Evolutionary conservation across 2,329 filamentous ascomycete species (phyloP).

Genomic region (Aureobasidium sp.): DNA sequence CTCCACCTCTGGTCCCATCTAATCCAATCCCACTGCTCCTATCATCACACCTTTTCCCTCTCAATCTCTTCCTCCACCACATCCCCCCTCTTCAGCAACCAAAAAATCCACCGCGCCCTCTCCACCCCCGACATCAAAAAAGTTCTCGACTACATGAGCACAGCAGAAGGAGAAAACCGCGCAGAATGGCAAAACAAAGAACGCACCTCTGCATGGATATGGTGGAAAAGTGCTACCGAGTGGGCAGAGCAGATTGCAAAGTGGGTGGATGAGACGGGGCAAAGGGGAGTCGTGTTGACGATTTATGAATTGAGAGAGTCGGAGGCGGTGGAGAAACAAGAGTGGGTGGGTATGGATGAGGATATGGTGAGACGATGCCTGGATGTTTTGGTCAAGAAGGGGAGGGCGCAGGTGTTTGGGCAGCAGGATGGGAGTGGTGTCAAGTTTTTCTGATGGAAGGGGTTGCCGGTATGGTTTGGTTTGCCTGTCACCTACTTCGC

Average conservation of each 20-base stretch:
- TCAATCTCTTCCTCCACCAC: slow-evolving; percentile 55
- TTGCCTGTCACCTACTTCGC: no score
- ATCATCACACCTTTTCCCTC: slow-evolving; percentile 69
- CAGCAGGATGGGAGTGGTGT: slow-evolving; percentile 76
- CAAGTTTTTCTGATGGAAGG: slow-evolving; percentile 73
- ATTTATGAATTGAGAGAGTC: slow-evolving; percentile 86
- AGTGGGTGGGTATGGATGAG: slow-evolving; percentile 54
- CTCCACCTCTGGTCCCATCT: slow-evolving; percentile 79
- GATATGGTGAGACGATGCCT: slow-evolving; percentile 74
- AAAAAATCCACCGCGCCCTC: slow-evolving; percentile 36
- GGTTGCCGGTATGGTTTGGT: neutral
- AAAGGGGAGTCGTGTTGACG: slow-evolving; percentile 82
- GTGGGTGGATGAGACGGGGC: slow-evolving; percentile 79
- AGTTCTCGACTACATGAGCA: slow-evolving; percentile 50
- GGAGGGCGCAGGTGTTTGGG: slow-evolving; percentile 85
- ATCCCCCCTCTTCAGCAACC: slow-evolving; percentile 49
- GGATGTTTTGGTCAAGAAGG: slow-evolving; percentile 73
- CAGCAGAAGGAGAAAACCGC: slow-evolving; percentile 42
- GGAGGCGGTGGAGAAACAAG: slow-evolving; percentile 57
- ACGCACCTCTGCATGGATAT: slow-evolving; percentile 62
- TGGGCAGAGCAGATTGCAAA: slow-evolving; percentile 73
- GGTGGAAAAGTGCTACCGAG: slow-evolving; percentile 81
- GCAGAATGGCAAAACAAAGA: slow-evolving; percentile 56
- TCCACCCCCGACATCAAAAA: slow-evolving; percentile 44
- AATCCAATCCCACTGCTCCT: slow-evolving; percentile 73